Evolutionary conservation across 495 filamentous ascomycete species (phyloP).

Genomic region (Viridothelium virens): DNA sequence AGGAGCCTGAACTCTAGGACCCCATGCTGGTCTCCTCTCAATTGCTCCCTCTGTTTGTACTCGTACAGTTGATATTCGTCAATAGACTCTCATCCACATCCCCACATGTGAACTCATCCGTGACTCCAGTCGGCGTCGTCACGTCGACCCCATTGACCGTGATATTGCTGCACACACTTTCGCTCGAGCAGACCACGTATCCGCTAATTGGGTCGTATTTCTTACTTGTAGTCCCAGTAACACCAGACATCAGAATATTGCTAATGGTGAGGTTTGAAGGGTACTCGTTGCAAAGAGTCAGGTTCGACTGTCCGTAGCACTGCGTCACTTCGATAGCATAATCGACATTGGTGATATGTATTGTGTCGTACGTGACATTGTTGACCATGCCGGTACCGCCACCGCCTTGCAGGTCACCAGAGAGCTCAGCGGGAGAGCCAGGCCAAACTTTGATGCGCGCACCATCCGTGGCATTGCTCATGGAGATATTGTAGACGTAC

Average conservation of each 20-base stretch:
- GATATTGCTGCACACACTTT: conserved; percentile 48
- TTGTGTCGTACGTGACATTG: conserved; percentile 50
- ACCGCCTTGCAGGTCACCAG: conserved; percentile 53
- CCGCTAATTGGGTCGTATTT: conserved; percentile 46
- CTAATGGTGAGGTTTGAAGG: conserved; percentile 52
- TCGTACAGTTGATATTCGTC: conserved; percentile 23
- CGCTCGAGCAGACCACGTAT: conserved; percentile 51
- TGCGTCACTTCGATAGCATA: conserved; percentile 59
- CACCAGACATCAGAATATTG: conserved; percentile 24
- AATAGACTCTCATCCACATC: conserved; percentile 38
- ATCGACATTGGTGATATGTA: conserved; percentile 52
- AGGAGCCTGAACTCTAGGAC: too few relatives aligned
- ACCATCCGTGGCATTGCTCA: conserved; percentile 58
- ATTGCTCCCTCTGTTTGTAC: conserved; percentile 21
- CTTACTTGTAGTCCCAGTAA: conserved; percentile 45
- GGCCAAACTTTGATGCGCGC: conserved; percentile 69
- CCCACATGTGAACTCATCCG: conserved; percentile 44
- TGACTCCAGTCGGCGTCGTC: conserved; percentile 41
- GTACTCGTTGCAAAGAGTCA: conserved; percentile 52
- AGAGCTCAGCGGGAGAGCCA: conserved; percentile 43
- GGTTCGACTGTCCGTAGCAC: conserved; percentile 58
- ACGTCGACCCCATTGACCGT: conserved; percentile 46
- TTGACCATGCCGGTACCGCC: conserved; percentile 49
- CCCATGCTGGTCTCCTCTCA: background rate
- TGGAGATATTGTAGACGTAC: conserved; percentile 56